A percentile compares a stretch with the other conserved stretches of the same genome.
Evolutionary conservation across 2,329 filamentous ascomycete species (phyloP).

Genomic region (Plectosphaerella cucumerina): DNA sequence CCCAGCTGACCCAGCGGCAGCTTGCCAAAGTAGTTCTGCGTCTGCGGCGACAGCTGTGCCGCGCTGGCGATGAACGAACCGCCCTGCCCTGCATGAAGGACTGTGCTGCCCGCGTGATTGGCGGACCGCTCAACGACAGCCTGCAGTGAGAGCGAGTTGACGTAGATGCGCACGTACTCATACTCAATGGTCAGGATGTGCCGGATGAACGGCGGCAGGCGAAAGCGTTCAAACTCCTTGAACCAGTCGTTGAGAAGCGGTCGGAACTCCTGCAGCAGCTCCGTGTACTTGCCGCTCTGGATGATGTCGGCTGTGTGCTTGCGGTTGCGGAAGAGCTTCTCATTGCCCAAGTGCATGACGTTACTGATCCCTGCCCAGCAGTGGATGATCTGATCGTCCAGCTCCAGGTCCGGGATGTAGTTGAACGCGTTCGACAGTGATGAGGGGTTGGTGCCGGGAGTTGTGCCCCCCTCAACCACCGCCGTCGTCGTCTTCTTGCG

Average conservation of each 20-base stretch:
- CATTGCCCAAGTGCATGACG: conserved; percentile 87
- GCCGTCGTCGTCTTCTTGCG: conserved; percentile 44
- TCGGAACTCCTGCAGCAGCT: conserved; percentile 75
- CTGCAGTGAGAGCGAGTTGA: conserved; percentile 91
- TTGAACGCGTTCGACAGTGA: conserved; percentile 56
- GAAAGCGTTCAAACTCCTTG: conserved; percentile 74
- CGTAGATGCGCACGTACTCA: conserved; percentile 89
- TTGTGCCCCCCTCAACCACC: conserved; percentile 34
- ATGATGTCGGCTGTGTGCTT: conserved; percentile 88
- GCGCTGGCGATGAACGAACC: conserved; percentile 30
- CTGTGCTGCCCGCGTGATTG: conserved; percentile 58
- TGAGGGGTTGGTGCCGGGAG: conserved; percentile 55
- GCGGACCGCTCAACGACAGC: conserved; percentile 92
- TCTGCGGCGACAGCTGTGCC: conserved; percentile 54
- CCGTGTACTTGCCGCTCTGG: conserved; percentile 77
- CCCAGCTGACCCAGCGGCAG: conserved; percentile 60
- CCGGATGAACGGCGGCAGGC: conserved; percentile 59
- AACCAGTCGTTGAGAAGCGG: conserved; percentile 77
- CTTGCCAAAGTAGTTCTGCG: conserved; percentile 61
- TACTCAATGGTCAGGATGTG: conserved; percentile 91
- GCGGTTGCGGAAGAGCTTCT: conserved; percentile 80
- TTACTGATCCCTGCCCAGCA: conserved; percentile 94
- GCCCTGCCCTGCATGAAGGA: conserved; percentile 20
- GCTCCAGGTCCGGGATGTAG: conserved; percentile 62
- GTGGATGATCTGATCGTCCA: conserved; percentile 69